These are phyloP conservation scores for Blastocystis sp. DNA, from an alignment of 352 stramenopile genomes.

Conservation along the genomic window DNA sequence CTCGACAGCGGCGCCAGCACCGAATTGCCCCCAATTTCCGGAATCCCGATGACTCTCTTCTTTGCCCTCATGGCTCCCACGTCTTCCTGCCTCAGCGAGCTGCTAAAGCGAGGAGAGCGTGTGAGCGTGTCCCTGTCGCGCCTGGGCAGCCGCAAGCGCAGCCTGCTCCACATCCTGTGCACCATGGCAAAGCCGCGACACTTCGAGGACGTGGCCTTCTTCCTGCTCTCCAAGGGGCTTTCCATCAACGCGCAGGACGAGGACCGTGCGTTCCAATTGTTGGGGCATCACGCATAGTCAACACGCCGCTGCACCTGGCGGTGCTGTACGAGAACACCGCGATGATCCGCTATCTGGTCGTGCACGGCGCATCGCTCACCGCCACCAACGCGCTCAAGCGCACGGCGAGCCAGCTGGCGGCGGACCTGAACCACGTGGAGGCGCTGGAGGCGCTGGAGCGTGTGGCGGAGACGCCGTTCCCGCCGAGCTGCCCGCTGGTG, in stretches of 20 bases:
- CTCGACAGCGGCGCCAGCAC: neutral
- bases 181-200: neutral
- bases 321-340: slow-evolving; percentile 8
- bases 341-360: slow-evolving; percentile 28
- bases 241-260: slow-evolving; percentile 3
- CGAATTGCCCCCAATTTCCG: neutral
- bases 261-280: neutral
- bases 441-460: neutral
- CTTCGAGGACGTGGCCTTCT: slow-evolving; percentile 7
- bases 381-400: neutral
- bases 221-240: slow-evolving; percentile 14
- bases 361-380: neutral
- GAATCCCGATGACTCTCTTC: slow-evolving; percentile 7
- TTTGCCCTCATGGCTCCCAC: slow-evolving; percentile 15
- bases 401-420: slow-evolving; percentile 6
- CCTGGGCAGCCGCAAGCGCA: neutral
- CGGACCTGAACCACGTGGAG: neutral
- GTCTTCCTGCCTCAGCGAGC: neutral
- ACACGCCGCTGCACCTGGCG: slow-evolving; percentile 26
- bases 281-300: neutral
- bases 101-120: neutral
- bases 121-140: neutral
- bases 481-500: neutral
- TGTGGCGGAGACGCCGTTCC: neutral
- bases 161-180: slow-evolving; percentile 5